phyloP scores from a whole-genome alignment of 306 rosid species.

The Castanea crenata region DNA sequence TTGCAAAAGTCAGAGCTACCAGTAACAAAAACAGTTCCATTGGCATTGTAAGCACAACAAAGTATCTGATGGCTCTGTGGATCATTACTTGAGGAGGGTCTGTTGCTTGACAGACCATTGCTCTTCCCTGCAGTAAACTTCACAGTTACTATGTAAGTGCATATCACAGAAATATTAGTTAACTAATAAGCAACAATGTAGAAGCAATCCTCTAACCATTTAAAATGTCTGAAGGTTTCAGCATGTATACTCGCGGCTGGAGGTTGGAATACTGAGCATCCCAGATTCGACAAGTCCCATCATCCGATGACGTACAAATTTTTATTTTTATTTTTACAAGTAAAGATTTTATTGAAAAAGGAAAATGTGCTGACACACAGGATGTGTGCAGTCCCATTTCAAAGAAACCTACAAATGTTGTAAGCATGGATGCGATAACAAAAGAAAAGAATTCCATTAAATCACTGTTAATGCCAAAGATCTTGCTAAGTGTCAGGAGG shows the following conservation, averaged over 20 bases:
- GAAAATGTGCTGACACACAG: too few species aligned
- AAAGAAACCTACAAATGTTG: slow-evolving; percentile 35
- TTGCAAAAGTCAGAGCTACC: slow-evolving; percentile 88
- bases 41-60: slow-evolving; percentile 87
- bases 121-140: slow-evolving; percentile 62
- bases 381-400: too few species aligned
- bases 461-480: neutral
- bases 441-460: slow-evolving; percentile 7
- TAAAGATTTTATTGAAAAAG: too few species aligned
- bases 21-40: slow-evolving; percentile 85
- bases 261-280: slow-evolving; percentile 67
- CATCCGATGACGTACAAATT: slow-evolving; percentile 42
- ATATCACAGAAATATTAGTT: neutral
- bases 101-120: slow-evolving; percentile 46
- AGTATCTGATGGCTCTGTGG: slow-evolving; percentile 67
- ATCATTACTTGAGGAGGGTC: slow-evolving; percentile 59
- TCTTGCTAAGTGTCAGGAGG: slow-evolving; percentile 3
- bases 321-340: too few species aligned
- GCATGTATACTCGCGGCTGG: slow-evolving; percentile 60
- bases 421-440: slow-evolving; percentile 9
- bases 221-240: slow-evolving; percentile 57
- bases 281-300: slow-evolving; percentile 92
- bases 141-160: neutral
- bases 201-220: slow-evolving; percentile 55
- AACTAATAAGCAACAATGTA: slow-evolving; percentile 7